Conservation (phyloP, 23 red algal species). For the Gracilaria domingensis region DNA sequence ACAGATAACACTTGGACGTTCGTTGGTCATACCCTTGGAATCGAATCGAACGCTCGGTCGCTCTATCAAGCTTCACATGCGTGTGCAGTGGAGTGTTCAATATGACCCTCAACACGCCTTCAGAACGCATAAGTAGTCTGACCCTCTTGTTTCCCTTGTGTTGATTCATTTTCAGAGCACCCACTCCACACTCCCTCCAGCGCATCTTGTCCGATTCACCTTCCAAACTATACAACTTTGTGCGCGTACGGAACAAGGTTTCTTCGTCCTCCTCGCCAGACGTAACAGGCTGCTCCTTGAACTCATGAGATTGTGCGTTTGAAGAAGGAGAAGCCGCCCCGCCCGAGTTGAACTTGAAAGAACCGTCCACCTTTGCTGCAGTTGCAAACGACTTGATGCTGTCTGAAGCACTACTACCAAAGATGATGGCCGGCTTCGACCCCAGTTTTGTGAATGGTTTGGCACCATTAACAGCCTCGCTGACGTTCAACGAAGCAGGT, state of each 20-base stretch:
- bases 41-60: slow-evolving; percentile 64
- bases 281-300: slow-evolving; percentile 48
- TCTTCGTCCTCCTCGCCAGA: slow-evolving; percentile 90
- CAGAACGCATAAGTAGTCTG: slow-evolving; percentile 94
- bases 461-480: background rate
- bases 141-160: slow-evolving; percentile 49
- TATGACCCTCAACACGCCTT: slow-evolving; percentile 83
- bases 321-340: background rate
- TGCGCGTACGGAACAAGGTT: slow-evolving; percentile 51
- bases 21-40: slow-evolving; percentile 75
- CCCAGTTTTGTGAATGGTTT: background rate
- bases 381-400: slow-evolving; percentile 41
- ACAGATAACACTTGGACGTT: slow-evolving; percentile 28
- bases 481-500: background rate
- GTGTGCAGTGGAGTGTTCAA: slow-evolving; percentile 78
- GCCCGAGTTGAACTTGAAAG: slow-evolving; percentile 27
- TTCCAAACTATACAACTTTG: slow-evolving; percentile 85
- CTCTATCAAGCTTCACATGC: slow-evolving; percentile 65
- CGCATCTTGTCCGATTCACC: slow-evolving; percentile 19
- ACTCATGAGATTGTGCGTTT: slow-evolving; percentile 15
- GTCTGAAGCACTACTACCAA: slow-evolving; percentile 15
- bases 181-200: slow-evolving; percentile 92
- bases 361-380: slow-evolving; percentile 14
- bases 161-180: slow-evolving; percentile 73
- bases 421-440: slow-evolving; percentile 29